A percentile compares a stretch with the other conserved stretches of the same genome.
Conservation (phyloP, 129 eudicot species). For the Escallonia herrerae region DNA sequence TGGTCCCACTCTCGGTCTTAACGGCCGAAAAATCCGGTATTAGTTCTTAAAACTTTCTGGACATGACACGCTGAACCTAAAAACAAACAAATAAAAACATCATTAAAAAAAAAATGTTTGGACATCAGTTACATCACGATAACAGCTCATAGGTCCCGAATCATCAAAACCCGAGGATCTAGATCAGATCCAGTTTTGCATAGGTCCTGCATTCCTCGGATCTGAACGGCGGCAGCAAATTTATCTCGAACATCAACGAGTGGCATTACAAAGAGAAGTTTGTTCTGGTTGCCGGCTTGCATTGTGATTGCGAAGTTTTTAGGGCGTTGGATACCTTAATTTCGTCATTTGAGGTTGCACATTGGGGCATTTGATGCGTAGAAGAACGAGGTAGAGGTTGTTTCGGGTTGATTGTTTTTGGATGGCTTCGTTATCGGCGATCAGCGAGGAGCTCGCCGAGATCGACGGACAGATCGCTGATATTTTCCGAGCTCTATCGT, state of each 20-base stretch:
- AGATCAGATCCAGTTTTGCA: constrained; percentile 25
- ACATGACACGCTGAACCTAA: constrained; percentile 11
- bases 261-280: too few relatives aligned
- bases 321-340: too few relatives aligned
- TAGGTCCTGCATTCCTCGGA: constrained; percentile 30
- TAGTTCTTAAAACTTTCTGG: constrained; percentile 1
- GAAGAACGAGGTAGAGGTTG: too few relatives aligned
- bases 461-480: constrained; percentile 82
- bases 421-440: constrained; percentile 41
- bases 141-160: constrained; percentile 4
- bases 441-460: constrained; percentile 90
- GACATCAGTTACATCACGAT: not conserved
- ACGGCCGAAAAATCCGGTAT: constrained; percentile 32
- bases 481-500: constrained; percentile 90
- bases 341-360: too few relatives aligned
- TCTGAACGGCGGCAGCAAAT: constrained; percentile 19
- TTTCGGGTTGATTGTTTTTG: not conserved
- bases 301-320: too few relatives aligned
- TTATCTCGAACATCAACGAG: too few relatives aligned
- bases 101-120: too few relatives aligned
- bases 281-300: too few relatives aligned
- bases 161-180: not conserved
- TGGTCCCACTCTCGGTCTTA: constrained; percentile 37
- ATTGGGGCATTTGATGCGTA: too few relatives aligned
- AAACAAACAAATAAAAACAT: not conserved